These are phyloP conservation scores for Neurospora sp. DNA, from an alignment of 2,329 filamentous ascomycete genomes.

Conservation along the genomic window DNA sequence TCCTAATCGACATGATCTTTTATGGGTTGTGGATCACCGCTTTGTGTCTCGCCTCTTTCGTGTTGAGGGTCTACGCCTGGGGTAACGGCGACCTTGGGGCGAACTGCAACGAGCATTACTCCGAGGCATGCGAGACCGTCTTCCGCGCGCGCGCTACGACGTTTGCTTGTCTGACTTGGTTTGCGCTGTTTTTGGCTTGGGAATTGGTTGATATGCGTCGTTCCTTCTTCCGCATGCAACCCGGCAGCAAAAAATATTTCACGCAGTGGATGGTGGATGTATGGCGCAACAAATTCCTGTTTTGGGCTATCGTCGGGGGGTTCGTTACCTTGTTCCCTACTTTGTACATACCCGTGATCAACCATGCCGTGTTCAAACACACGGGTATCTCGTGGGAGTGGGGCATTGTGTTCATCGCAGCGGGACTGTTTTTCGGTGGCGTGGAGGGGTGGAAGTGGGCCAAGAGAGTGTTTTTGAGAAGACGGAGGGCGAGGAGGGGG, in stretches of 20 bases:
- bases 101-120: conserved; percentile 48
- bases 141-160: conserved; percentile 61
- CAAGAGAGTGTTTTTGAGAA: conserved; percentile 33
- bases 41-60: conserved; percentile 53
- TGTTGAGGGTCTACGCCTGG: conserved; percentile 45
- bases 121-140: conserved; percentile 48
- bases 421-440: conserved; percentile 44
- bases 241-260: conserved; percentile 35
- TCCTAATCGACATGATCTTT: conserved; percentile 58
- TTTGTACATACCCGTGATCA: conserved; percentile 53
- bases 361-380: conserved; percentile 60
- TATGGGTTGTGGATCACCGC: conserved; percentile 56
- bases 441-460: conserved; percentile 61
- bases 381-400: conserved; percentile 61
- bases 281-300: conserved; percentile 59
- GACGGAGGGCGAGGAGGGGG: conserved; percentile 5
- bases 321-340: conserved; percentile 29
- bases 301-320: conserved; percentile 51
- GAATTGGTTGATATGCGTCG: conserved; percentile 63
- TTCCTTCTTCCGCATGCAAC: conserved; percentile 59
- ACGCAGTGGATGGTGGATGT: conserved; percentile 48
- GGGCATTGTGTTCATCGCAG: conserved; percentile 56
- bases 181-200: conserved; percentile 61
- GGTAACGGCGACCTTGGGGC: conserved; percentile 39
- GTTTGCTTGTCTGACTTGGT: conserved; percentile 60